Evolutionary conservation across 768 basidiomycete species (phyloP), one percentile per base, ranked within the genome.

Genomic region (Rhizopogon roseolus): DNA sequence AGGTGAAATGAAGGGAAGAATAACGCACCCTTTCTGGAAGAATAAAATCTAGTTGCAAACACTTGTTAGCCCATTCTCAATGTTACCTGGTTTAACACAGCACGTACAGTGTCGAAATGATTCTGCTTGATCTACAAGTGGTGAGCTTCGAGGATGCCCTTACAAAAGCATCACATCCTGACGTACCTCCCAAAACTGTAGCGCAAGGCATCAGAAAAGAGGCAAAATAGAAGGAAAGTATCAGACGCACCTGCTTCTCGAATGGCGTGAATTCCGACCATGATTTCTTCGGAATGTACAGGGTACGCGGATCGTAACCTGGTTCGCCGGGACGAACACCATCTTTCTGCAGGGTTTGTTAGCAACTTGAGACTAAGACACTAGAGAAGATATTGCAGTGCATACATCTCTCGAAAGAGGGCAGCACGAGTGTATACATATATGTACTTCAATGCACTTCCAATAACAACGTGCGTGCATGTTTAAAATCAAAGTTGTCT

Each of bases 241-340:
- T 16, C 10, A 44, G 39, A 68, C 65, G 32, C 54, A 81, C 86
- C 79, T 92, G 93, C 61, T 85, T 93, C 73, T 99, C 97, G 65
- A 99, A 99, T 0, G 95, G 93, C 2, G 94, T 96, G 62, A 99
- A 96, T 0, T 75, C 74, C 27, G 75, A 74, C 93, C 94, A 96
- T 0, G 85, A 83, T 41, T 73, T 78, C 28, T 78, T 69, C 0
- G 95, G 95, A 50, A 99, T 81, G 64, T 79, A 81, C 32, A 98
- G 68, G 0, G 97, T 97, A 46, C 95, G 76, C 6, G 91, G 91
- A 62, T 99, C 96, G 62, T 98, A 98, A 13, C 86, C 82, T 0
- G 88, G 83, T 57, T 96, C 81, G n/a, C 81, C 83, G 25, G 91
- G 90, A 52, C 79, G 75, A 48, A 81, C 75, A 1, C 85, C 81